Evolutionary conservation across 148 eudicot species (phyloP), one percentile per base, ranked within the genome.

Genomic region (Diospyros kaki): DNA sequence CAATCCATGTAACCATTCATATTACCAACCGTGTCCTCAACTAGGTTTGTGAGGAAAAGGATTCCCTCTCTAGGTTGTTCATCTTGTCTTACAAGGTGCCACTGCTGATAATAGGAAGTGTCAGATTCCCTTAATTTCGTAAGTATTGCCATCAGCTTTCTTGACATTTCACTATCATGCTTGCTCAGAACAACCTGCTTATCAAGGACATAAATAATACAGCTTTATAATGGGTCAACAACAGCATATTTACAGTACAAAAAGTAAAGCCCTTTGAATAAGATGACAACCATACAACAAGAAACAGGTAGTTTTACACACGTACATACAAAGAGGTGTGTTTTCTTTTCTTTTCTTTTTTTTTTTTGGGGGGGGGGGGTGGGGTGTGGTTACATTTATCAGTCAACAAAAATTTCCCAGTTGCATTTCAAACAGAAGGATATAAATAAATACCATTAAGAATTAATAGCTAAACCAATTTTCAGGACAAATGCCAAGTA

Each of bases 51-150:
- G 50, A 96, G 94, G 66, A 92, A 84, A 83, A 87, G 91, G 80
- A 82, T 86, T 52, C 97, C 94, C 88, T 96, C 99, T 79, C 93
- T 78, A 8, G 99, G 98, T 78, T 95, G 99, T 80, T 93, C 98
- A 46, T 98, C 97, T 86, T 93, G 99, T 80, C 94, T 86, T 80
- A 93, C 94, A 79, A 96, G 84, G 81, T 93, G 91, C 73, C 93
- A 89, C 45, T 89, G 86, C 84, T 91, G 98, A 87, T 84, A 93
- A 80, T 86, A 89, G 41, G 93, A 87, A 58, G 82, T 87, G 59
- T 91, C 89, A 71, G 78, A 82, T 79, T 88, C 86, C 77, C 98
- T 87, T 81, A 82, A 73, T 80, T 74, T 89, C 66, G 83, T 65
- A 15, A 96, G 81, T 58, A 96, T 75, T 61, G 78, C 76, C 81